Evolutionary conservation across 1,139 yeast species (phyloP).

Genomic region (Yamadazyma oceani): DNA sequence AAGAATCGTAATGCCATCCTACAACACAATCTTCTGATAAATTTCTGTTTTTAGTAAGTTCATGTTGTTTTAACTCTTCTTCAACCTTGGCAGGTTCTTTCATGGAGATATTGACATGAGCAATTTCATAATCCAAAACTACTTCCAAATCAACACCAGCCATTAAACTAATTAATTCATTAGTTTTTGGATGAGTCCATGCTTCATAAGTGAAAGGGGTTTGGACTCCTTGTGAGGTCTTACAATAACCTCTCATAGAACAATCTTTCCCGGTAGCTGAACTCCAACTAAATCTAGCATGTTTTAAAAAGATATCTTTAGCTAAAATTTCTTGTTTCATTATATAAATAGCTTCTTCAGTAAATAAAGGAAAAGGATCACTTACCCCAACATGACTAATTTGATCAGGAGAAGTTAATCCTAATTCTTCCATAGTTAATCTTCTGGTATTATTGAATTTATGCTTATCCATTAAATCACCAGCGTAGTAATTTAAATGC

Average conservation of each 20-base stretch:
- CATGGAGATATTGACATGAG: constrained; percentile 49
- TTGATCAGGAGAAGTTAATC: constrained; percentile 35
- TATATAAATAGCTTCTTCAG: constrained; percentile 54
- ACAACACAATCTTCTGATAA: constrained; percentile 45
- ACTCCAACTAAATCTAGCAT: constrained; percentile 39
- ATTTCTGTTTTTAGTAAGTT: constrained; percentile 13
- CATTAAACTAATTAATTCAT: constrained; percentile 49
- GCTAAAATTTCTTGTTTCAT: constrained; percentile 53
- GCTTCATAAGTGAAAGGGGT: constrained; percentile 52
- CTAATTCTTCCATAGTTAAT: constrained; percentile 49
- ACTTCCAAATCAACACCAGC: constrained; percentile 56
- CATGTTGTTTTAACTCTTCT: constrained; percentile 13
- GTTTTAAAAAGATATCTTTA: constrained; percentile 43
- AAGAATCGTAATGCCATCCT: constrained; percentile 60
- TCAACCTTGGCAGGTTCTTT: constrained; percentile 30
- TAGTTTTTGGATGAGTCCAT: constrained; percentile 56
- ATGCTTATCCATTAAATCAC: constrained; percentile 23
- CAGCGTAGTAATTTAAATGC: constrained; percentile 43
- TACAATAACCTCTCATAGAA: constrained; percentile 49
- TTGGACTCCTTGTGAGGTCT: constrained; percentile 23
- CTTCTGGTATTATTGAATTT: constrained; percentile 36
- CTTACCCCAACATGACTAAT: constrained; percentile 53
- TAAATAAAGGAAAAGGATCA: constrained; percentile 58
- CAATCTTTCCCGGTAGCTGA: constrained; percentile 48
- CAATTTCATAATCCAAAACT: constrained; percentile 55